phyloP scores from a whole-genome alignment of 805 yeast species.

The Lipomyces yamanashiensis region DNA sequence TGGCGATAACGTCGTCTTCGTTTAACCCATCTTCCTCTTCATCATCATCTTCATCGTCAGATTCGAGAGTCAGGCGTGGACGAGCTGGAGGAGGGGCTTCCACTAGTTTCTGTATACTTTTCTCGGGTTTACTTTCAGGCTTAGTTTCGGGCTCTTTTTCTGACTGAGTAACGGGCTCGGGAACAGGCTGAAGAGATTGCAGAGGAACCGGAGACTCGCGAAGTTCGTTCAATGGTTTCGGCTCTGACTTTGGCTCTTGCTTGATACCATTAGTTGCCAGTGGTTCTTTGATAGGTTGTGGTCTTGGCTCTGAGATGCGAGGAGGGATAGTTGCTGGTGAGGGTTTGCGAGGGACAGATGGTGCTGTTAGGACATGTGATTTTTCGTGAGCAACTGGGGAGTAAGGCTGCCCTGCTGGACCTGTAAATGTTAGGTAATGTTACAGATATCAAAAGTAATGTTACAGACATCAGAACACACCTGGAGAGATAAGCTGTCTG shows the following conservation, averaged over 20 bases:
- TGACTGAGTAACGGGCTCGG: not conserved
- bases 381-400: not conserved
- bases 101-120: not conserved
- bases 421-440: not conserved
- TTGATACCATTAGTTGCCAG: not conserved
- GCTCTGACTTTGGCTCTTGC: not conserved
- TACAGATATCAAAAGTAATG: not conserved
- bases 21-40: conserved; percentile 37
- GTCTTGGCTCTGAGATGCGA: conserved; percentile 5
- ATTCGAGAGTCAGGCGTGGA: not conserved
- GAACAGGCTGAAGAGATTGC: not conserved
- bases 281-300: not conserved
- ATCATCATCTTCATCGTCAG: conserved; percentile 23
- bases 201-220: not conserved
- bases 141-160: too few species aligned
- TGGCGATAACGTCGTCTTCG: conserved; percentile 29
- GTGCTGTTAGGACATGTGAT: not conserved
- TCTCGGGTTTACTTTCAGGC: not conserved
- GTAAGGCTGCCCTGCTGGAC: too few species aligned
- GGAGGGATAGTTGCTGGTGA: not conserved
- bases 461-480: not conserved
- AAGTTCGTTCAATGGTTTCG: not conserved
- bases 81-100: not conserved
- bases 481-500: not conserved
- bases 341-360: not conserved